Evolutionary conservation across 192 early-diverging fungal species (phyloP).

Genomic region (Backusella luteola): DNA sequence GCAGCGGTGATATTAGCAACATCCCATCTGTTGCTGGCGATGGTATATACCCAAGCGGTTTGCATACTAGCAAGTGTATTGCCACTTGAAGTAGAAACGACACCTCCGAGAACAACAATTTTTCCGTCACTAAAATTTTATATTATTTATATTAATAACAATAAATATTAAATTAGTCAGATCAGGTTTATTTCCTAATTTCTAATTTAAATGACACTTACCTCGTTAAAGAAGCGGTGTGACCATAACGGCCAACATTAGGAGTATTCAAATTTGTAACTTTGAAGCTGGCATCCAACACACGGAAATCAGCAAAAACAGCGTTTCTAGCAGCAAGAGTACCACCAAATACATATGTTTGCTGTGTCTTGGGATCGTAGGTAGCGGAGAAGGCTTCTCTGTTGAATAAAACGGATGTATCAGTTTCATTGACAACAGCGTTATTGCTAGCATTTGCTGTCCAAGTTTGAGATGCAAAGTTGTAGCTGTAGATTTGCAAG

Average conservation of each 20-base stretch:
- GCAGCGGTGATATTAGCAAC: background rate
- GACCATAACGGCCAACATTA: conserved; percentile 18
- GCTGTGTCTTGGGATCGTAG: background rate
- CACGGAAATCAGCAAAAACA: conserved; percentile 17
- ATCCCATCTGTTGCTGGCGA: conserved; percentile 18
- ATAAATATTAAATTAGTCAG: conserved; percentile 5
- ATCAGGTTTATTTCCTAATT: conserved; percentile 7
- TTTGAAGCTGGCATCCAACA: conserved; percentile 10
- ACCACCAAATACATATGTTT: conserved; percentile 27
- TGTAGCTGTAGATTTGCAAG: conserved; percentile 12
- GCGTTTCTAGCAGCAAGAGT: background rate
- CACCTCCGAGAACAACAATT: conserved; percentile 33
- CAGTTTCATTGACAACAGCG: background rate
- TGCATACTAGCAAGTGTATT: conserved; percentile 13
- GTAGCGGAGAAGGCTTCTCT: conserved; percentile 21
- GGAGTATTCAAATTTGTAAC: background rate
- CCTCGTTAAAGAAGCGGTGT: conserved; percentile 23
- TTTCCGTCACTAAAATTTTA: conserved; percentile 21
- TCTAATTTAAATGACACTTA: conserved; percentile 10
- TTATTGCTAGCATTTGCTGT: background rate
- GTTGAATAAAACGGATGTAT: background rate
- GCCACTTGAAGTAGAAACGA: background rate
- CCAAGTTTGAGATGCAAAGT: conserved; percentile 14
- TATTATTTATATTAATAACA: background rate
- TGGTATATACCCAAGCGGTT: conserved; percentile 18